A percentile compares a stretch with the other conserved stretches of the same genome.
Conservation (phyloP, 176 grass and related monocot species). For the Oryza longistaminata region DNA sequence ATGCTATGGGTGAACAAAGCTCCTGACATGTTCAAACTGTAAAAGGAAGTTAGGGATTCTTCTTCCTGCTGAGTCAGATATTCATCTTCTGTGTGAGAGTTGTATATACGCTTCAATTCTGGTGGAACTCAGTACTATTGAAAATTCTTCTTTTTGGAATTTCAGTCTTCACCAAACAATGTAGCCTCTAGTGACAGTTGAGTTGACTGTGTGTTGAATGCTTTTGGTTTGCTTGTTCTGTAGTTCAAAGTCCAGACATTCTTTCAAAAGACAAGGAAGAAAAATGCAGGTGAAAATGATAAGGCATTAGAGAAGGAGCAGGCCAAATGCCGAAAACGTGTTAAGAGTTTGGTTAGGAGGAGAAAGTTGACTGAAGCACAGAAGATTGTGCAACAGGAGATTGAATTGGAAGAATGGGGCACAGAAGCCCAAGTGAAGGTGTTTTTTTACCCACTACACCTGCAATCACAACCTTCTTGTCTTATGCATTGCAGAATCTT, state of each 20-base stretch:
- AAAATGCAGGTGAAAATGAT: conserved; percentile 54
- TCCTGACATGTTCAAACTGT: neutral
- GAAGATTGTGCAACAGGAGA: conserved; percentile 78
- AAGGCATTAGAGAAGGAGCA: conserved; percentile 50
- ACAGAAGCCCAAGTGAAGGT: conserved; percentile 87
- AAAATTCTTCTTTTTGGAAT: neutral
- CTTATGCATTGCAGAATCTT: conserved; percentile 11
- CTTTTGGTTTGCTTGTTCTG: conserved; percentile 19
- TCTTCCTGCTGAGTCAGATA: neutral
- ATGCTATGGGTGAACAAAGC: neutral
- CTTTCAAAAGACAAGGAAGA: conserved; percentile 73
- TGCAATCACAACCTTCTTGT: conserved; percentile 23
- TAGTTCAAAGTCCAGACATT: conserved; percentile 86
- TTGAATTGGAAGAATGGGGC: conserved; percentile 83
- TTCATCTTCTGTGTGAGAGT: conserved; percentile 10
- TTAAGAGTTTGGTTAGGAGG: conserved; percentile 67
- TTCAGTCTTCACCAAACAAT: neutral
- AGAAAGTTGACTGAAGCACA: conserved; percentile 65
- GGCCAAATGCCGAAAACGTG: conserved; percentile 56
- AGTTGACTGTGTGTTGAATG: conserved; percentile 3
- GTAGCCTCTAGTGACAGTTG: neutral
- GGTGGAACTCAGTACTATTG: neutral
- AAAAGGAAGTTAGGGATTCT: neutral
- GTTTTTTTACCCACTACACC: conserved; percentile 6
- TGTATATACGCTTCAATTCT: neutral